phyloP scores from a whole-genome alignment of 2,329 filamentous ascomycete species.

The Pyricularia sp. region DNA sequence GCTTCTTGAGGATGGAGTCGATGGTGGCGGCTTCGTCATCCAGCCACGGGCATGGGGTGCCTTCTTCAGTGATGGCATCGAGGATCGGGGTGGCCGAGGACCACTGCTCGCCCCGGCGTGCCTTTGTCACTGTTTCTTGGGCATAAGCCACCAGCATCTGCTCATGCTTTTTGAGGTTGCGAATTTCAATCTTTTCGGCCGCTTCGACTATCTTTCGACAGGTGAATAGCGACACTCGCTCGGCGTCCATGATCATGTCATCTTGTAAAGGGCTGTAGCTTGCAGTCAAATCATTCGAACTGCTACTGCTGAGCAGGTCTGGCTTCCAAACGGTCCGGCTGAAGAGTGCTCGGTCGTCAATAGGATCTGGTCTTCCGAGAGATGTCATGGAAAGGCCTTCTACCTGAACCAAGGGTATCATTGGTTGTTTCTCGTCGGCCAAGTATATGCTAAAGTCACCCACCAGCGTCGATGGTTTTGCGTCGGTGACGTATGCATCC shows the following conservation, averaged over 20 bases:
- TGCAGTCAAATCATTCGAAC: neutral
- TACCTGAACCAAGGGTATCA: neutral
- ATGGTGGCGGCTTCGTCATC: neutral
- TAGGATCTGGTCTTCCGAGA: neutral
- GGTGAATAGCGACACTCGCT: neutral
- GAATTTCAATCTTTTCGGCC: neutral
- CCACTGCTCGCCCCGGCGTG: neutral
- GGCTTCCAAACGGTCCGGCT: slow-evolving; percentile 4
- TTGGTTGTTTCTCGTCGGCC: neutral
- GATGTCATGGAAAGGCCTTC: slow-evolving; percentile 1
- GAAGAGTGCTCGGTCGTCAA: slow-evolving; percentile 3
- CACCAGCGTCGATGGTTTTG: neutral
- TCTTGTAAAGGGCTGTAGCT: slow-evolving; percentile 1
- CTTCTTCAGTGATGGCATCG: neutral
- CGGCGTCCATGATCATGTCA: neutral
- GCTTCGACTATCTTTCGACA: neutral
- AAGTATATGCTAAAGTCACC: neutral
- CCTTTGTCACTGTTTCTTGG: neutral
- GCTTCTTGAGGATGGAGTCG: neutral
- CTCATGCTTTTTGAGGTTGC: slow-evolving; percentile 1
- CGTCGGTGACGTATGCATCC: neutral
- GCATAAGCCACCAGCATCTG: neutral
- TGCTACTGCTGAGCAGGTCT: neutral
- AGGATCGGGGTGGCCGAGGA: neutral
- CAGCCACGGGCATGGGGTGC: neutral